Evolutionary conservation across 2,329 filamentous ascomycete species (phyloP).

Genomic region (Colletotrichum nymphaeae): DNA sequence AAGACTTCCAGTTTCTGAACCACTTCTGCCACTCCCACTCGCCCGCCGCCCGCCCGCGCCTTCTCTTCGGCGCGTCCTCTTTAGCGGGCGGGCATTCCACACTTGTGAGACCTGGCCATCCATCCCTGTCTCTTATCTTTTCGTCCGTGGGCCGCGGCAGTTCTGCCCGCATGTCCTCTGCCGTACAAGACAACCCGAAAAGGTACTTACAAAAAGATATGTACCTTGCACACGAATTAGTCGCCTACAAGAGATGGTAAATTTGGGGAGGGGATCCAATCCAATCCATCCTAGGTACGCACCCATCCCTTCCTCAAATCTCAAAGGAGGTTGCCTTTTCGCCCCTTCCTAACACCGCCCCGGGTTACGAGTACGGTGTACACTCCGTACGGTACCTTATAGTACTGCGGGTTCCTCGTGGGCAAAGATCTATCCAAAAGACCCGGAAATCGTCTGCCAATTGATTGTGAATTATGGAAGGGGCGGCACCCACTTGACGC

Average conservation of each 20-base stretch:
- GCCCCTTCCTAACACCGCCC: neutral
- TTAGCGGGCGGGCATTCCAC: constrained; percentile 15
- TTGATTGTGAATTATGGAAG: neutral
- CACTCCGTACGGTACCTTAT: too few species aligned
- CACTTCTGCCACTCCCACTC: neutral
- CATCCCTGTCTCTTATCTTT: constrained; percentile 7
- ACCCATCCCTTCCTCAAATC: neutral
- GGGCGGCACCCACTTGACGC: constrained; percentile 16
- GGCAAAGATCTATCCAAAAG: neutral
- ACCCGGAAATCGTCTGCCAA: neutral
- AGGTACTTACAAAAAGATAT: constrained; percentile 1
- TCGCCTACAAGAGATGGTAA: neutral
- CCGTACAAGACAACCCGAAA: neutral
- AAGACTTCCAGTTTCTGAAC: neutral
- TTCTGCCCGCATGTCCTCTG: constrained; percentile 2
- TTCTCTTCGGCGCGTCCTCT: constrained; percentile 20
- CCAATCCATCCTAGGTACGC: neutral
- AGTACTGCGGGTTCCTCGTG: neutral
- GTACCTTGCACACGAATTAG: neutral
- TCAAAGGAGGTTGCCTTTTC: neutral
- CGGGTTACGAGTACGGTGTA: too few species aligned
- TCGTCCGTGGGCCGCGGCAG: constrained; percentile 3
- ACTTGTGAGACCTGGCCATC: neutral
- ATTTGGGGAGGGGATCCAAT: neutral
- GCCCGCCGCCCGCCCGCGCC: neutral